Evolutionary conservation across 768 basidiomycete species (phyloP).

Genomic region (Lentinula lateritia): DNA sequence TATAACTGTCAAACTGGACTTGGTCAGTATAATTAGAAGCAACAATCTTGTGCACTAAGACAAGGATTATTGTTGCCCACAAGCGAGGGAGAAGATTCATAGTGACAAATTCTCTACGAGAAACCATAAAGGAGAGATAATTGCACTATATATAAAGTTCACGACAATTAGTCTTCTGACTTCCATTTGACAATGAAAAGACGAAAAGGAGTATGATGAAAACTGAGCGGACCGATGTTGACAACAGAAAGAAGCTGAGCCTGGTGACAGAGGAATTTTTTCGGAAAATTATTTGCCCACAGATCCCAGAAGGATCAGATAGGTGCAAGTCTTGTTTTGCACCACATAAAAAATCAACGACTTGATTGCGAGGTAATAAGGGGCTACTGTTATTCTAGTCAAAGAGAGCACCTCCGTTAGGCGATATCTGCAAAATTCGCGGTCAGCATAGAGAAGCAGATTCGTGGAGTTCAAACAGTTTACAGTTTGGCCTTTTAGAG

Average conservation of each 20-base stretch:
- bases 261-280: not conserved
- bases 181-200: not conserved
- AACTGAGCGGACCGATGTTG: not conserved
- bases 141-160: not conserved
- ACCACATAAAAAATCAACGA: too few species aligned
- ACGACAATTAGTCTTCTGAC: not conserved
- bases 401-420: not conserved
- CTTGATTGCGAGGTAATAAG: not conserved
- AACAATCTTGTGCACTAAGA: not conserved
- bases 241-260: not conserved
- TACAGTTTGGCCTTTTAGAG: not conserved
- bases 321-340: too few species aligned
- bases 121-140: too few species aligned
- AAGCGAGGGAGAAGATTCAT: not conserved
- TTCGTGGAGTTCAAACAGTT: not conserved
- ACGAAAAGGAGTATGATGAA: not conserved
- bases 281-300: not conserved
- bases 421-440: not conserved
- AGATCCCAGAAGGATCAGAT: not conserved
- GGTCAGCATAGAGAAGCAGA: not conserved
- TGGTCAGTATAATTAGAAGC: slow-evolving; percentile 20
- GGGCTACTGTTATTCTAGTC: not conserved
- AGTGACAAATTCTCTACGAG: not conserved
- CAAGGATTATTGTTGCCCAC: not conserved
- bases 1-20: slow-evolving; percentile 61